Evolutionary conservation across 768 basidiomycete species (phyloP).

Genomic region (Russula griseocarnosa): DNA sequence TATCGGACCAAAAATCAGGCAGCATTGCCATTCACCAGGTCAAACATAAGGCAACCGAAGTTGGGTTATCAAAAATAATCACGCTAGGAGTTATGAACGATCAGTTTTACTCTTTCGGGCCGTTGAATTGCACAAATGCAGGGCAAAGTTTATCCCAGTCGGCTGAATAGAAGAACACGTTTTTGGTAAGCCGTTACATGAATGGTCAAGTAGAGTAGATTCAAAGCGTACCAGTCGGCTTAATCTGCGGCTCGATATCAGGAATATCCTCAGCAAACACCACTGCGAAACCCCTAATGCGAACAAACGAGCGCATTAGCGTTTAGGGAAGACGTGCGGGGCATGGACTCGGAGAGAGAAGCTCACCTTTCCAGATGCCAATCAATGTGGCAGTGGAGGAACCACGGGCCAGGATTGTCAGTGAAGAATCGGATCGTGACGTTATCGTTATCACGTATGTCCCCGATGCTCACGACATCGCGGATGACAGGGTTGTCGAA

Average conservation of each 20-base stretch:
- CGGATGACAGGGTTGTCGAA: conserved; percentile 24
- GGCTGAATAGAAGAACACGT: not conserved
- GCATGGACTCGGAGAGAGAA: no score
- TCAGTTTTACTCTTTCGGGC: not conserved
- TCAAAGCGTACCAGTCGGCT: not conserved
- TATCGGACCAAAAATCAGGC: not conserved
- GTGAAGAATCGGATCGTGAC: conserved; percentile 32
- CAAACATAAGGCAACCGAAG: not conserved
- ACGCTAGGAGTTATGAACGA: not conserved
- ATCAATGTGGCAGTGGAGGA: conserved; percentile 13
- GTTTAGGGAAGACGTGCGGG: not conserved
- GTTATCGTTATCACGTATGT: not conserved
- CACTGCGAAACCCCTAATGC: not conserved
- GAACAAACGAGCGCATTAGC: not conserved
- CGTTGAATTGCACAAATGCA: not conserved
- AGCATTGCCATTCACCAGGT: not conserved
- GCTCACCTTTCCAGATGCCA: conserved; percentile 10
- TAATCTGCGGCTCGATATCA: not conserved
- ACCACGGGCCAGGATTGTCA: conserved; percentile 26
- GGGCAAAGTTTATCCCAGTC: conserved; percentile 1
- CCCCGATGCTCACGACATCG: conserved; percentile 21
- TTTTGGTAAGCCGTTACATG: not conserved
- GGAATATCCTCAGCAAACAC: conserved; percentile 11
- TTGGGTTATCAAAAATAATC: no score
- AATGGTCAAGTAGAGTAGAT: not conserved